phyloP scores from a whole-genome alignment of 2,329 filamentous ascomycete genomes.

The Aspergillus hortae region DNA sequence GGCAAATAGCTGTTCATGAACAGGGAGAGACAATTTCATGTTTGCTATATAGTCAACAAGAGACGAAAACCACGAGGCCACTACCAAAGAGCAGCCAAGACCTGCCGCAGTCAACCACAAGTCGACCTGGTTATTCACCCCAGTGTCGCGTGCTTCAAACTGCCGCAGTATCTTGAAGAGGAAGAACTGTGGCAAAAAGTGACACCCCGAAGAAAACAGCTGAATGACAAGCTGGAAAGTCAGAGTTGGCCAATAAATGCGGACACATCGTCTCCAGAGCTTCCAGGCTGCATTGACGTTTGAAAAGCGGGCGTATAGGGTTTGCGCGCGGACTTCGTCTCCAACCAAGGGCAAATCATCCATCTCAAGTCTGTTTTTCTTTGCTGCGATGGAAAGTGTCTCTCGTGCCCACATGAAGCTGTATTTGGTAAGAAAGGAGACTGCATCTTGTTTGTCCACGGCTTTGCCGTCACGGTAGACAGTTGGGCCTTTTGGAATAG shows the following conservation, averaged over 20 bases:
- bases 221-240: slow-evolving; percentile 58
- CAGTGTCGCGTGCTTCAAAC: slow-evolving; percentile 55
- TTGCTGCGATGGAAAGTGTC: slow-evolving; percentile 54
- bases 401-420: slow-evolving; percentile 61
- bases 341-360: slow-evolving; percentile 60
- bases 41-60: slow-evolving; percentile 23
- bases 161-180: slow-evolving; percentile 63
- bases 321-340: slow-evolving; percentile 51
- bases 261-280: slow-evolving; percentile 59
- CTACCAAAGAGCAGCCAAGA: slow-evolving; percentile 58
- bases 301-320: slow-evolving; percentile 22
- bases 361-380: slow-evolving; percentile 59
- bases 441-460: slow-evolving; percentile 61
- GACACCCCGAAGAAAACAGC: slow-evolving; percentile 51
- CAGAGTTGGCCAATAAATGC: slow-evolving; percentile 55
- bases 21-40: slow-evolving; percentile 44
- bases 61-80: slow-evolving; percentile 55
- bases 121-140: slow-evolving; percentile 47
- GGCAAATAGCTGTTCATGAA: slow-evolving; percentile 65
- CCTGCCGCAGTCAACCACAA: slow-evolving; percentile 56
- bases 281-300: slow-evolving; percentile 8
- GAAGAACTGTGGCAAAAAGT: slow-evolving; percentile 65
- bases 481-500: slow-evolving; percentile 47
- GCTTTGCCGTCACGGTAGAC: slow-evolving; percentile 56
- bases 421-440: slow-evolving; percentile 57